Percentiles rank a stretch among this genome's conserved stretches.
These are phyloP conservation scores for Senna tora DNA, from an alignment of 306 rosid species.

Conservation along the genomic window DNA sequence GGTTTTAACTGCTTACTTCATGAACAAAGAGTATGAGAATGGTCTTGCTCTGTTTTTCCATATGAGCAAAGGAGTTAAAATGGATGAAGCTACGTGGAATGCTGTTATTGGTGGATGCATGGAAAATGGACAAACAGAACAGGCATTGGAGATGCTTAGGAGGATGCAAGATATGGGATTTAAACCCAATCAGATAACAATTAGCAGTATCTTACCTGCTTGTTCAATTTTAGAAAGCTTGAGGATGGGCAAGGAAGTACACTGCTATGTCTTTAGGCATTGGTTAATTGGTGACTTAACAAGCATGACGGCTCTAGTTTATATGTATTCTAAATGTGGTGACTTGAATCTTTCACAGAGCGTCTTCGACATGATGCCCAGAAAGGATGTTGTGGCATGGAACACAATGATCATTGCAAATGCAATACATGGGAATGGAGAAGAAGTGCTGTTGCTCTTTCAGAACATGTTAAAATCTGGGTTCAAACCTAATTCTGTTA, in stretches of 20 bases:
- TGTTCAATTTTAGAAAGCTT: conserved; percentile 55
- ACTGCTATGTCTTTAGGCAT: conserved; percentile 54
- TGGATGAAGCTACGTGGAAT: conserved; percentile 58
- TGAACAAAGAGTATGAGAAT: conserved; percentile 48
- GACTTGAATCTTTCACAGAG: conserved; percentile 51
- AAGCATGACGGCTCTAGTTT: conserved; percentile 48
- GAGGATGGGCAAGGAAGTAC: conserved; percentile 59
- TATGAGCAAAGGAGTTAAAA: conserved; percentile 50
- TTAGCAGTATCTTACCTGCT: conserved; percentile 57
- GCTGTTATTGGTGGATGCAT: conserved; percentile 61
- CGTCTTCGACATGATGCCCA: conserved; percentile 46
- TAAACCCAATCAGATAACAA: conserved; percentile 56
- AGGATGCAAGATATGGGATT: conserved; percentile 57
- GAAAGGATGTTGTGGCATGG: conserved; percentile 60
- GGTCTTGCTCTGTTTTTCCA: conserved; percentile 47
- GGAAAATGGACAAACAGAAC: conserved; percentile 50
- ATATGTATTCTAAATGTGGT: conserved; percentile 64
- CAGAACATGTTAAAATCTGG: conserved; percentile 47
- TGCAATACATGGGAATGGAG: conserved; percentile 64
- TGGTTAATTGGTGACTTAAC: conserved; percentile 46
- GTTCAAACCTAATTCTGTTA: conserved; percentile 54
- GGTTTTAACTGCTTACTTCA: conserved; percentile 55
- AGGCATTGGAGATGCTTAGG: conserved; percentile 53
- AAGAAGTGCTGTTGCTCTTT: conserved; percentile 53
- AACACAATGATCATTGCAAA: conserved; percentile 61